A percentile compares a stretch with the other conserved stretches of the same genome.
Conservation (phyloP, 257 asterid species). For the Petrea volubilis region DNA sequence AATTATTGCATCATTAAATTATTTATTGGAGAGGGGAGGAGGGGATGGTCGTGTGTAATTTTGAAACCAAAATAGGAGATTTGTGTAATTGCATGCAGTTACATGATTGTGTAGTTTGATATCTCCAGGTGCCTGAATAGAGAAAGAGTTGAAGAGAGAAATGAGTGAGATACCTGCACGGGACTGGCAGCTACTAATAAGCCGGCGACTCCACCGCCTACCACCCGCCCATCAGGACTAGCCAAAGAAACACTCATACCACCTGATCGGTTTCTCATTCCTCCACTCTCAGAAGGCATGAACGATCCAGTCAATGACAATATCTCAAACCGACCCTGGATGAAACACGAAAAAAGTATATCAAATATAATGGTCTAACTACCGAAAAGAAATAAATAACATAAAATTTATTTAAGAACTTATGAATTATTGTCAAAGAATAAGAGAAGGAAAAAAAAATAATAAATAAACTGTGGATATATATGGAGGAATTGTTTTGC, state of each 20-base stretch:
- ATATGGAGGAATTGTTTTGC: no score
- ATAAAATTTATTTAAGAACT: neutral
- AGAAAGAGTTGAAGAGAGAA: neutral
- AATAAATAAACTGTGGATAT: no score
- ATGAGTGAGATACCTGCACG: slow-evolving; percentile 64
- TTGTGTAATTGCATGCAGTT: no score
- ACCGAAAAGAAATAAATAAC: neutral
- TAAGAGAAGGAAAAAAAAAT: no score
- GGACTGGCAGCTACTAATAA: slow-evolving; percentile 89
- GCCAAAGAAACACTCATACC: slow-evolving; percentile 97
- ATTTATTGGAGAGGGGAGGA: no score
- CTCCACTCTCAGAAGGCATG: slow-evolving; percentile 84
- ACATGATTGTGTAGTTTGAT: no score
- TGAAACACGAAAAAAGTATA: neutral
- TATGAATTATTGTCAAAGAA: no score
- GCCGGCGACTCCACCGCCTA: slow-evolving; percentile 97
- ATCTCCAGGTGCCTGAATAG: no score
- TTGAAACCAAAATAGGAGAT: no score
- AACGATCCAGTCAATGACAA: slow-evolving; percentile 87
- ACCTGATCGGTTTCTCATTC: slow-evolving; percentile 86
- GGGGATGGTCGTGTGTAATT: no score
- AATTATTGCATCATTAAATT: no score
- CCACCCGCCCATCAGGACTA: slow-evolving; percentile 92
- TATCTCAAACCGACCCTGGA: slow-evolving; percentile 97
- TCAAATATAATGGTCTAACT: neutral